phyloP scores from a whole-genome alignment of 2,329 filamentous ascomycete genomes.

The Talaromyces sp. region DNA sequence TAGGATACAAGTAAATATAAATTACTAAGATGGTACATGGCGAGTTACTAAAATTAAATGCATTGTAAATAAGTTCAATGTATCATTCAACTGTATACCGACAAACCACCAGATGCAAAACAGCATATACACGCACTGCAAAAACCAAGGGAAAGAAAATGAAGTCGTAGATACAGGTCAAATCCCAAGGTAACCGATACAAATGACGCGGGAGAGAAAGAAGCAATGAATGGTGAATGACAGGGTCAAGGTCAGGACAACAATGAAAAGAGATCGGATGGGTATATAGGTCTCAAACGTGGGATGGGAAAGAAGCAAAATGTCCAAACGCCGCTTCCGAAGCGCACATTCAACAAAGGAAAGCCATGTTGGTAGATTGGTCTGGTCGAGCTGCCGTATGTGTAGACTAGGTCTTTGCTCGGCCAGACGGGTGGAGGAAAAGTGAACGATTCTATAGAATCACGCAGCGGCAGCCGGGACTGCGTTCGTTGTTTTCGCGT shows the following conservation, averaged over 20 bases:
- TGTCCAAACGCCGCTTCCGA: conserved; percentile 24
- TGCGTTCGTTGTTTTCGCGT: conserved; percentile 58
- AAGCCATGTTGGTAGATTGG: conserved; percentile 7
- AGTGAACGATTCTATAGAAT: conserved; percentile 53
- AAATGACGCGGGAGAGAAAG: conserved; percentile 12
- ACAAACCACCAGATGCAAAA: conserved; percentile 3
- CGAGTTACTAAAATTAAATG: too few species aligned
- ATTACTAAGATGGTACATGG: too few species aligned
- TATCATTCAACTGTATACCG: conserved; percentile 2
- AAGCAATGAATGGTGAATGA: conserved; percentile 1
- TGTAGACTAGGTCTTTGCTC: background rate
- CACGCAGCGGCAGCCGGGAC: conserved; percentile 65
- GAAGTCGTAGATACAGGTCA: conserved; percentile 24
- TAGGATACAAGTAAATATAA: too few species aligned
- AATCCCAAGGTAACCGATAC: conserved; percentile 18
- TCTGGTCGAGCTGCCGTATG: conserved; percentile 9
- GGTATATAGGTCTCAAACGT: conserved; percentile 25
- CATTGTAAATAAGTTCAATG: background rate
- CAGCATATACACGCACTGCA: conserved; percentile 4
- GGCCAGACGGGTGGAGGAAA: background rate
- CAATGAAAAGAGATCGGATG: conserved; percentile 20
- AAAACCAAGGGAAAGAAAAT: conserved; percentile 3
- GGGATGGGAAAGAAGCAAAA: conserved; percentile 4
- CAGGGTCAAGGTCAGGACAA: conserved; percentile 1
- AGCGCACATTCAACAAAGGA: conserved; percentile 19